Conservation (phyloP, 495 filamentous ascomycete genomes). For the Neurospora sp. region DNA sequence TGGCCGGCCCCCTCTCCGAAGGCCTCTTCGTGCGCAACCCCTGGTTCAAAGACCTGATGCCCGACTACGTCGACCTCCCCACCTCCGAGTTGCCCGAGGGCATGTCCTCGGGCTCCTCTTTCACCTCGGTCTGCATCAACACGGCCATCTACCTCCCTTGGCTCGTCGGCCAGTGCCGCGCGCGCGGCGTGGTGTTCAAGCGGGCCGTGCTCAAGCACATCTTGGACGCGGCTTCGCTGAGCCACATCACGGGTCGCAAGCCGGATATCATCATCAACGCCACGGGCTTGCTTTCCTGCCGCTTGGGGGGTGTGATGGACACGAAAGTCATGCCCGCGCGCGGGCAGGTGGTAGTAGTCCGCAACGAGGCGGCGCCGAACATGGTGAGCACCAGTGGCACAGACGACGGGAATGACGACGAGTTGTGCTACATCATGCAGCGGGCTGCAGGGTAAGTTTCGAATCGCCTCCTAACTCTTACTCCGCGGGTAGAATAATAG, state of each 20-base stretch:
- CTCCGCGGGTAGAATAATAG: too few relatives aligned
- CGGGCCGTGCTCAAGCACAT: slow-evolving; percentile 56
- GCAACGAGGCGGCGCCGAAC: slow-evolving; percentile 64
- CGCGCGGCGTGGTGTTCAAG: slow-evolving; percentile 55
- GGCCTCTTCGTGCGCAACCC: slow-evolving; percentile 59
- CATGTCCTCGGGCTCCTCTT: slow-evolving; percentile 57
- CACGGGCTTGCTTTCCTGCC: slow-evolving; percentile 64
- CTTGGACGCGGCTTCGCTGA: slow-evolving; percentile 52
- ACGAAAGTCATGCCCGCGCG: slow-evolving; percentile 61
- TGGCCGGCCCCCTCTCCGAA: slow-evolving; percentile 27
- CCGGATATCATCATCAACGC: slow-evolving; percentile 78
- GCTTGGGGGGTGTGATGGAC: slow-evolving; percentile 78
- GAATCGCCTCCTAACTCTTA: too few relatives aligned
- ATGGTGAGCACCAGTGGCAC: slow-evolving; percentile 67
- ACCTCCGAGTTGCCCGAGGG: slow-evolving; percentile 46
- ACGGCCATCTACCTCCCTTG: slow-evolving; percentile 78
- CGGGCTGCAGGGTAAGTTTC: slow-evolving; percentile 49
- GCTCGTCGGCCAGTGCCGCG: slow-evolving; percentile 65
- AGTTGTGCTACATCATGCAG: slow-evolving; percentile 83
- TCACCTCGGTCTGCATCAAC: slow-evolving; percentile 87
- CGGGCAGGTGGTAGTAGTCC: slow-evolving; percentile 81
- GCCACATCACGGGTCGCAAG: slow-evolving; percentile 45
- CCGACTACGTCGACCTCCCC: slow-evolving; percentile 52
- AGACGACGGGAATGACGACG: slow-evolving; percentile 63
- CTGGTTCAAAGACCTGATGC: slow-evolving; percentile 75